A percentile compares a stretch with the other conserved stretches of the same genome.
phyloP scores from a whole-genome alignment of 257 asterid species.

The Petunia axillaris region DNA sequence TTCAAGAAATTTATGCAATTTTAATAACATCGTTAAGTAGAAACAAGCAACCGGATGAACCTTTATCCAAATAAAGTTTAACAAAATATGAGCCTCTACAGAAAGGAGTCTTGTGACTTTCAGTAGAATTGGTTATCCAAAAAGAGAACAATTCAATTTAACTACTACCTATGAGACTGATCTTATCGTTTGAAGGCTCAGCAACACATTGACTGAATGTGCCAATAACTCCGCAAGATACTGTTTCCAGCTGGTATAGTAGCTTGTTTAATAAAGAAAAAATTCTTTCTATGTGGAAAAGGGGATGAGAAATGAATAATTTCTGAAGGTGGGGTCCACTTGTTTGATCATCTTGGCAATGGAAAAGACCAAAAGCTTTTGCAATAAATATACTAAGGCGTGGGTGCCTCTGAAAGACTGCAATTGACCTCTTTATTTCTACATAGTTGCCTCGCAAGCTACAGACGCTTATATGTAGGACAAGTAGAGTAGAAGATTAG shows the following conservation, averaged over 20 bases:
- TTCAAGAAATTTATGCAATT: slow-evolving; percentile 14
- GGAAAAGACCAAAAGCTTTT: neutral
- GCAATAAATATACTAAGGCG: neutral
- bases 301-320: slow-evolving; percentile 2
- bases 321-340: neutral
- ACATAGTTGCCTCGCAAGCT: neutral
- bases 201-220: neutral
- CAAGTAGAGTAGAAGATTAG: neutral
- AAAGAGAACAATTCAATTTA: neutral
- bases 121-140: neutral
- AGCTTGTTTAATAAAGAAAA: neutral
- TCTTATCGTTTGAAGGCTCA: neutral
- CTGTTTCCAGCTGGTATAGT: neutral
- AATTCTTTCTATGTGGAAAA: neutral
- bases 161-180: neutral
- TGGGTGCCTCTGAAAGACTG: neutral
- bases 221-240: neutral
- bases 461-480: neutral
- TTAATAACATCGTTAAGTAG: neutral
- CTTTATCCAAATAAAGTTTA: neutral
- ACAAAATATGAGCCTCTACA: slow-evolving; percentile 18
- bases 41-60: slow-evolving; percentile 14
- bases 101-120: neutral
- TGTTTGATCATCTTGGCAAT: neutral
- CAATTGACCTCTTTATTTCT: neutral